Evolutionary conservation across 2,329 filamentous ascomycete genomes (phyloP), one percentile per base, ranked within the genome.

Genomic region (Neocatenulostroma microsporum): DNA sequence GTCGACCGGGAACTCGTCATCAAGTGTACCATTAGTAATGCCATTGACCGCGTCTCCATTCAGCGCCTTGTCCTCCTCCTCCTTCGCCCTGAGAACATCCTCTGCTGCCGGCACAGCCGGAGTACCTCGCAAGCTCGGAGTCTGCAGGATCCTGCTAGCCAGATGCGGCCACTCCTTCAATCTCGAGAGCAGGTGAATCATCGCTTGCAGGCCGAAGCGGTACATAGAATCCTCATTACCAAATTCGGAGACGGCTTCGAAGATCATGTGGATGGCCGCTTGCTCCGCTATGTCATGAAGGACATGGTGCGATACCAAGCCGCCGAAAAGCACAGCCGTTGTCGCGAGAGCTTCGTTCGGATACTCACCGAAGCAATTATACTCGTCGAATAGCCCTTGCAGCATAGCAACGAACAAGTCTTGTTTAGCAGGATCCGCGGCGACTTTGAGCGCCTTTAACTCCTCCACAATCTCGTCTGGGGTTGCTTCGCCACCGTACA

Each of bases 391-490:
- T 3, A 98, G 69, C 1, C 91, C 91, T 54, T 95, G 88, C 23
- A 98, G 94, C 87, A 98, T 98, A 65, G 89, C 95, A 11, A 89
- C 84, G 58, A 98, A 98, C 5, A 95, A 75, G 57, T 98, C 91
- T 58, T 96, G 91, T 42, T 95, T 86, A 12, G 81, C 68, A 2
- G 85, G 74, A 42, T 91, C 83, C 31, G 78, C 77, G 1, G 93
- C 96, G 38, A 79, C 79, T 60, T 98, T 96, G 66, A 94, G 94
- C 38, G 76, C 74, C 46, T 86, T 80, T 53, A 98, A 75, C 25
- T 86, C 76, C 44, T 84, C 80, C 34, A 98, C 82, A 46, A 98
- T 84, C 37, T 85, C 78, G 37, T 85, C 78, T 13, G 95, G 84
- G 45, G 89, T 82, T 14, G 88, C 78, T 48, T 95, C 86, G 47